Base-by-base conservation (phyloP, 2,329 filamentous ascomycete genomes). In the Cytospora piceae region DNA sequence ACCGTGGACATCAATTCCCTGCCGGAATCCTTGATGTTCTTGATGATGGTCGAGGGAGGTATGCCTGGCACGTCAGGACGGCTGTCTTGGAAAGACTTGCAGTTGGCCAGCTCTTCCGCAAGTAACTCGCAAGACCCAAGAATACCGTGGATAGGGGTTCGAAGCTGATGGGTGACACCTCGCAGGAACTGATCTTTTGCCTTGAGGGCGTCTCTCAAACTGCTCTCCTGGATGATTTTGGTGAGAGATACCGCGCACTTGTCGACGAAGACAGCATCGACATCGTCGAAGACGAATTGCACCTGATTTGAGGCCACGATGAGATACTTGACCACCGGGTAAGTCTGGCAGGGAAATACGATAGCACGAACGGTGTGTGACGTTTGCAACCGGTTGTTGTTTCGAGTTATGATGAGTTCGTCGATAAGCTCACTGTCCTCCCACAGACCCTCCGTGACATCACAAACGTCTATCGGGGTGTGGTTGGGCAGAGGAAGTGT, bases 111-210 rank as follows among this genome's bases (percentile, higher is more conserved):
- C 46, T 81, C 80, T 63, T 82, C 80, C 0, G 74, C 75, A 1
- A 82, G 71, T 0, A 82, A 69, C 20, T 82, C 74, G 1, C 71
- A 71, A 1, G 73, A 74, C 1, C 74, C 75, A 0, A 82, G 73
- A 2, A 82, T 80, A 0, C 80, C 81, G 39, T 83, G 81, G 5
- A 83, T 81, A 0, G 81, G 81, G 0, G 81, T 83, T 46, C 81
- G 75, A 0, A 83, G 76, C 42, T 82, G 79, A 61, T 83, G 81
- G 0, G 79, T 81, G 11, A 82, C 76, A 0, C 80, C 78, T 4
- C 80, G 74, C 0, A 82, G 71, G 63, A 83, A 83, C 3, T 71
- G 75, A 1, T 81, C 79, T 61, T 82, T 82, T 0, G 79, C 78
- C 15, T 71, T 70, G 64, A 81, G 73, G 0, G 78, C 80, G 66